Percentiles rank a stretch among this genome's conserved stretches.
Evolutionary conservation across 176 grass and related monocot genomes (phyloP).

Genomic region (Avena eriantha): DNA sequence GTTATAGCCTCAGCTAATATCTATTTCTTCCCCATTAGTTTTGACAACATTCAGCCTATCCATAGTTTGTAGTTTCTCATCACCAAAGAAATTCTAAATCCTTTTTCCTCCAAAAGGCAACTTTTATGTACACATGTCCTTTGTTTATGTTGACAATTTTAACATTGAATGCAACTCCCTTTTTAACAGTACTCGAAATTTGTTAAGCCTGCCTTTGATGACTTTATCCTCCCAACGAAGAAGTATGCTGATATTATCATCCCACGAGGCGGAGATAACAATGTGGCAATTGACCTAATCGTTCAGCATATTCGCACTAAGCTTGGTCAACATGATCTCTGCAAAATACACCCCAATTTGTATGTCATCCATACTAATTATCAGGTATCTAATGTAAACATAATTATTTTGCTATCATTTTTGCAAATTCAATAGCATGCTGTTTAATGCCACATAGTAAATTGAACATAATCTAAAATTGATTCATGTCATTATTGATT

Average conservation of each 20-base stretch:
- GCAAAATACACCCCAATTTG: constrained; percentile 97
- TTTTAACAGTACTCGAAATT: constrained; percentile 90
- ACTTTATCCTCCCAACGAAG: constrained; percentile 96
- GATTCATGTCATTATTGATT: constrained; percentile 9
- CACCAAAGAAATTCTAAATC: background rate
- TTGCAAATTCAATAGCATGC: background rate
- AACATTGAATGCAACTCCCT: constrained; percentile 9
- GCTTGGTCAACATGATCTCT: constrained; percentile 84
- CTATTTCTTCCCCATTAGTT: background rate
- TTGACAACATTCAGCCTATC: background rate
- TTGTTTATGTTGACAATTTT: constrained; percentile 15
- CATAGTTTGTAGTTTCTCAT: background rate
- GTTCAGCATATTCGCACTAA: constrained; percentile 77
- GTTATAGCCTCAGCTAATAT: constrained; percentile 44
- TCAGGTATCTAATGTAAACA: constrained; percentile 66
- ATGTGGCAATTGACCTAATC: constrained; percentile 76
- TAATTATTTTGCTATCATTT: constrained; percentile 26
- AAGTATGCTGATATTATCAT: constrained; percentile 93
- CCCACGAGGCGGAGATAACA: constrained; percentile 72
- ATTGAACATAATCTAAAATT: constrained; percentile 7
- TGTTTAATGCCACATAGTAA: constrained; percentile 33
- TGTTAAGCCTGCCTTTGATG: constrained; percentile 99
- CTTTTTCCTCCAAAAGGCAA: background rate
- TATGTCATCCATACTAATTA: constrained; percentile 91
- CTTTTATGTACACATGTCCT: background rate